A percentile compares a stretch with the other conserved stretches of the same genome.
Evolutionary conservation across 164 flowering plant species (phyloP).

Genomic region (Buxus sempervirens): DNA sequence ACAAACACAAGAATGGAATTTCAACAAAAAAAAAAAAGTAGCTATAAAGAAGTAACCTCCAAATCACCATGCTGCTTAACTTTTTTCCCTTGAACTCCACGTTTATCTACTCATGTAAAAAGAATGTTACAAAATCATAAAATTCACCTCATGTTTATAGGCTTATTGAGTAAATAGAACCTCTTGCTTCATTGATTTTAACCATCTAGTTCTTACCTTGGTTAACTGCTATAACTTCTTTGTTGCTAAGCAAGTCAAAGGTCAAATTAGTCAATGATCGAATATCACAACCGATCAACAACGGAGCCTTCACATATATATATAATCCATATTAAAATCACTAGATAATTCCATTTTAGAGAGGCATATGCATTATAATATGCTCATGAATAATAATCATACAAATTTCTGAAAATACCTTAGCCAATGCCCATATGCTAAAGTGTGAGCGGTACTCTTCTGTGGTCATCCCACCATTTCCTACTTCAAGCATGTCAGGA

Average conservation of each 20-base stretch:
- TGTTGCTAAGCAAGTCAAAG: slow-evolving; percentile 47
- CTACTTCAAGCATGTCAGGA: slow-evolving; percentile 94
- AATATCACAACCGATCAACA: slow-evolving; percentile 74
- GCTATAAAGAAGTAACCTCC: slow-evolving; percentile 56
- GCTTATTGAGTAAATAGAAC: too few species aligned
- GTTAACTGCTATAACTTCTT: slow-evolving; percentile 73
- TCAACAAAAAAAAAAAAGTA: too few species aligned
- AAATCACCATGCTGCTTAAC: slow-evolving; percentile 50
- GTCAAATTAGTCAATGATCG: slow-evolving; percentile 43
- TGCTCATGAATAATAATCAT: too few species aligned
- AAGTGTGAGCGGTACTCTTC: slow-evolving; percentile 81
- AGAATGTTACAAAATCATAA: not conserved
- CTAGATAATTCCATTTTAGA: too few species aligned
- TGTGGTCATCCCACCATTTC: slow-evolving; percentile 79
- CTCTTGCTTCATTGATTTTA: not conserved
- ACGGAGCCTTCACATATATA: slow-evolving; percentile 55
- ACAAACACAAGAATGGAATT: too few species aligned
- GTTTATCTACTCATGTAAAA: slow-evolving; percentile 39
- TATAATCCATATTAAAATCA: too few species aligned
- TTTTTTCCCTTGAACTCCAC: slow-evolving; percentile 80
- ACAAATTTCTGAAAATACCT: slow-evolving; percentile 30
- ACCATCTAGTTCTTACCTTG: slow-evolving; percentile 44
- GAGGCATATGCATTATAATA: too few species aligned
- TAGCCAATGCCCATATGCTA: slow-evolving; percentile 83
- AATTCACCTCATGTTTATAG: too few species aligned